Evolutionary conservation across 805 yeast genomes (phyloP), one percentile per base, ranked within the genome.

Genomic region (Pichia californica): DNA sequence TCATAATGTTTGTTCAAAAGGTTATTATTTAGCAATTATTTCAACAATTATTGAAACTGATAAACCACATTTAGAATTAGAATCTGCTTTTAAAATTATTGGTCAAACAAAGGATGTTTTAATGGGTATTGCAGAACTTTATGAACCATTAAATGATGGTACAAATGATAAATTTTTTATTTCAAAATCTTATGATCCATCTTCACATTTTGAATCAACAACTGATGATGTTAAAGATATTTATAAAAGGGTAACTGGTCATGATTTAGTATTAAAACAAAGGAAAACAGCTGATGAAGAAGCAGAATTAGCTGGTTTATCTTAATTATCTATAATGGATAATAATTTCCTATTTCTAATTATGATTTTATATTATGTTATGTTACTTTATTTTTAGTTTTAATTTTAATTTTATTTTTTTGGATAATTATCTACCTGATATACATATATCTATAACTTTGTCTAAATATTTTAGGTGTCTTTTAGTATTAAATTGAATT

Each of bases 161-260:
- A 69, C 82, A 15, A 69, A 74, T 48, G 89, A 84, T 62, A 79
- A 83, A 45, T 79, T 93, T 39, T 93, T 67, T 66, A 73, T 93
- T 45, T 88, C 97, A 31, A 84, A 77, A 68, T 84, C 95, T 46
- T 93, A 88, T 62, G 99, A 93, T 62, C 83, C 98, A 1, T 75
- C 95, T 9, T 88, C 96, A 9, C 99, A 93, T 67, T 93, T 93
- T 62, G 99, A 93, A 67, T 70, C 89, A 34, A 85, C 95, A 56
- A 93, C 99, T 31, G 98, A 93, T 62, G 98, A 93, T 63, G 95
- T 93, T 54, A 88, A 88, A 67, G 96, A 91, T 63, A 75, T 93
- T 42, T 93, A 93, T 65, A 81, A 82, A 64, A 79, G 98, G 63
- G 82, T 93, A 51, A 85, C 85, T 28, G 98, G 98, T 40, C 85